phyloP scores from a whole-genome alignment of 2,329 filamentous ascomycete species.

The Cordyceps cicadae region DNA sequence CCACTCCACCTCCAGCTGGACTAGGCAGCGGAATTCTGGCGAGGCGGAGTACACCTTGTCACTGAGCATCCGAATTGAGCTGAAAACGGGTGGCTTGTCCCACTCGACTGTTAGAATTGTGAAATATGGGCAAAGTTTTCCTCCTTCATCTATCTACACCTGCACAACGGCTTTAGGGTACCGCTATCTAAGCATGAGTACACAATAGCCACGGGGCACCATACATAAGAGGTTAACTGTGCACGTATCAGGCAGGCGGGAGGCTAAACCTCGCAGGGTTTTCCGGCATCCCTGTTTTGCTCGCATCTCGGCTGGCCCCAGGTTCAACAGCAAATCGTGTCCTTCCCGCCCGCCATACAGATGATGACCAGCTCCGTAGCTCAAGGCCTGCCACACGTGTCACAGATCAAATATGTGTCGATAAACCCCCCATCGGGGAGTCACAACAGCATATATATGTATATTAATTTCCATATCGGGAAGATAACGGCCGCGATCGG shows the following conservation, averaged over 20 bases:
- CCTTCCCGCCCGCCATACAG: not conserved
- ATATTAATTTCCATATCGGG: not conserved
- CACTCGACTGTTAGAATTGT: too few relatives aligned
- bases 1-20: not conserved
- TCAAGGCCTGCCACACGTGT: not conserved
- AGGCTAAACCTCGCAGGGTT: too few relatives aligned
- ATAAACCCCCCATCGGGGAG: not conserved
- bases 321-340: not conserved
- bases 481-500: not conserved
- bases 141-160: too few relatives aligned
- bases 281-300: too few relatives aligned
- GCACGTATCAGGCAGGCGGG: too few relatives aligned
- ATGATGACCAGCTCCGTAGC: not conserved
- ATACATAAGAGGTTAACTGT: too few relatives aligned
- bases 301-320: not conserved
- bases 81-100: too few relatives aligned
- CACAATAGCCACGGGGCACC: too few relatives aligned
- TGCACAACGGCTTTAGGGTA: too few relatives aligned
- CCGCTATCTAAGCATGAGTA: too few relatives aligned
- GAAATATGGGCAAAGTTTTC: too few relatives aligned
- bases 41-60: not conserved
- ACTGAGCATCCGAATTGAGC: too few relatives aligned
- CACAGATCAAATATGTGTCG: not conserved
- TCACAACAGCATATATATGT: not conserved
- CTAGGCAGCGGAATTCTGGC: constrained; percentile 1